A percentile compares a stretch with the other conserved stretches of the same genome.
phyloP scores from a whole-genome alignment of 1,139 yeast genomes.

The Magnusiomyces ingens region DNA sequence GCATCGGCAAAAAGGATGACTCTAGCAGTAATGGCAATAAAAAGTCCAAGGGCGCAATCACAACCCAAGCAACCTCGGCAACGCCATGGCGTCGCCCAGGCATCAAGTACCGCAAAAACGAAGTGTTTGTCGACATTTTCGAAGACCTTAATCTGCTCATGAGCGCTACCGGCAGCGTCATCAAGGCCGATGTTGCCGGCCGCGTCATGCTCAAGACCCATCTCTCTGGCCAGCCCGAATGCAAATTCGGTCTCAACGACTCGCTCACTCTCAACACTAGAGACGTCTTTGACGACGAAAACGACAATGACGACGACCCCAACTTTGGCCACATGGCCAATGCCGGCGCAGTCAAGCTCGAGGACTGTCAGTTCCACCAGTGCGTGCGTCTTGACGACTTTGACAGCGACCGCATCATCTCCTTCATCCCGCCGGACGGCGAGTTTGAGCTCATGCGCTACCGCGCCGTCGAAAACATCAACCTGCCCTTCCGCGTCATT shows the following conservation, averaged over 20 bases:
- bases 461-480: slow-evolving; percentile 50
- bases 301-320: slow-evolving; percentile 14
- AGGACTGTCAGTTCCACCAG: slow-evolving; percentile 84
- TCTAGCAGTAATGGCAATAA: slow-evolving; percentile 16
- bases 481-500: slow-evolving; percentile 65
- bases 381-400: slow-evolving; percentile 70
- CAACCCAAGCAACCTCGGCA: slow-evolving; percentile 38
- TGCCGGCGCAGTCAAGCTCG: slow-evolving; percentile 50
- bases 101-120: slow-evolving; percentile 75
- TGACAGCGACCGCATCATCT: slow-evolving; percentile 59
- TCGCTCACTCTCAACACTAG: slow-evolving; percentile 28
- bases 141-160: slow-evolving; percentile 70
- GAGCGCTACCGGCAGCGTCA: slow-evolving; percentile 38
- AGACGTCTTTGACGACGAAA: slow-evolving; percentile 16
- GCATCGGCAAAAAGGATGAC: slow-evolving; percentile 1
- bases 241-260: slow-evolving; percentile 60
- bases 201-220: slow-evolving; percentile 64
- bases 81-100: slow-evolving; percentile 68
- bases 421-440: slow-evolving; percentile 88
- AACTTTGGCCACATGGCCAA: slow-evolving; percentile 34
- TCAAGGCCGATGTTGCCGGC: slow-evolving; percentile 75
- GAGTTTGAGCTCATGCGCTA: slow-evolving; percentile 83
- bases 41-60: slow-evolving; percentile 28
- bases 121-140: slow-evolving; percentile 66
- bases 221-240: slow-evolving; percentile 70